Conservation (phyloP, 129 eudicot genomes). For the Heracleum sosnowskyi region DNA sequence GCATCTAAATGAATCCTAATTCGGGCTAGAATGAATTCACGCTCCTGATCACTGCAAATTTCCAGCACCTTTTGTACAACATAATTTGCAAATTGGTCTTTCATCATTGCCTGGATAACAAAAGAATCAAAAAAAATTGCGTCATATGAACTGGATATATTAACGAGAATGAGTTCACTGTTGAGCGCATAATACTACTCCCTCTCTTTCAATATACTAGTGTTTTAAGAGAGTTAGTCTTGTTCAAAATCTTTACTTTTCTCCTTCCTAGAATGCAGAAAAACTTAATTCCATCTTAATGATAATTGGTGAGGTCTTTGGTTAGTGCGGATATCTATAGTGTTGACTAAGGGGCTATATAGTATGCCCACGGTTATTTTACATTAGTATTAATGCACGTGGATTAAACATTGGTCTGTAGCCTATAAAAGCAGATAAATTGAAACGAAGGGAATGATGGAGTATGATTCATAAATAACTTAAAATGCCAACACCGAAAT, state of each 20-base stretch:
- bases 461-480: background rate
- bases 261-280: no score
- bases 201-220: no score
- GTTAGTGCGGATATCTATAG: no score
- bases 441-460: no score
- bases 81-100: constrained; percentile 56
- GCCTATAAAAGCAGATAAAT: background rate
- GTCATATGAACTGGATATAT: background rate
- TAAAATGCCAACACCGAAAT: background rate
- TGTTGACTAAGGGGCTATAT: no score
- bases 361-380: no score
- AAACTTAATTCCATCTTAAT: no score
- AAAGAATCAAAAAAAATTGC: background rate
- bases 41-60: constrained; percentile 27
- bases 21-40: constrained; percentile 26
- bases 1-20: constrained; percentile 32
- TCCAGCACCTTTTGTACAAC: constrained; percentile 51
- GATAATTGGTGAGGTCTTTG: no score
- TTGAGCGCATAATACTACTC: background rate
- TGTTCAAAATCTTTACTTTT: no score
- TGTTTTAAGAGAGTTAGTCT: no score
- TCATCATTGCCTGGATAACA: constrained; percentile 33
- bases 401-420: background rate
- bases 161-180: background rate
- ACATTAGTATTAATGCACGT: background rate